Evolutionary conservation across 768 basidiomycete genomes (phyloP).

Genomic region (Lyophyllum shimeji): DNA sequence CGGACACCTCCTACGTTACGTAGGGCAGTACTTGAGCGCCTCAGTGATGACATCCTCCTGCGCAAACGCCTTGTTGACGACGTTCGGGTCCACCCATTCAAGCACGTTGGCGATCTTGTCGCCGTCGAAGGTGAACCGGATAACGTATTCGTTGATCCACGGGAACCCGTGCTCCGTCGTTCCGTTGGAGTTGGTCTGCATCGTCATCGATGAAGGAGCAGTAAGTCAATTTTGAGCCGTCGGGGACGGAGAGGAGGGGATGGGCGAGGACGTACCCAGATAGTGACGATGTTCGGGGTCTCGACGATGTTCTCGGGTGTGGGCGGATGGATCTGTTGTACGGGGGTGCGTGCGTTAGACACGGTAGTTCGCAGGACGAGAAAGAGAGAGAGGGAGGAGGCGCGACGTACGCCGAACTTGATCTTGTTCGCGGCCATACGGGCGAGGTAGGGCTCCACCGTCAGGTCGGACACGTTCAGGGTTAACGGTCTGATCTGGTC

Average conservation of each 20-base stretch:
- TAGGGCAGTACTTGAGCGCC: not conserved
- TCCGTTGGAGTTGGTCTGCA: constrained; percentile 6
- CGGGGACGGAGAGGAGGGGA: too few species aligned
- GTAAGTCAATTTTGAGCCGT: too few species aligned
- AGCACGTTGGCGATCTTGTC: constrained; percentile 3
- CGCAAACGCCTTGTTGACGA: not conserved
- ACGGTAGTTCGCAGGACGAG: not conserved
- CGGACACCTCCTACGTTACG: not conserved
- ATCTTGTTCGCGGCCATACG: constrained; percentile 5
- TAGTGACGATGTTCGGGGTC: not conserved
- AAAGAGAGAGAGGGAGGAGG: not conserved
- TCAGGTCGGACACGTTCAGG: not conserved
- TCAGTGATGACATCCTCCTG: constrained; percentile 1
- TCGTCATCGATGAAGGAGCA: too few species aligned
- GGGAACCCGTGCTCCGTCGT: constrained; percentile 5
- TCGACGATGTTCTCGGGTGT: constrained; percentile 1
- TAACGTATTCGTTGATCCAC: constrained; percentile 6
- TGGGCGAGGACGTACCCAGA: constrained; percentile 3
- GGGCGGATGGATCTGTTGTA: not conserved
- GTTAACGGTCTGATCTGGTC: constrained; percentile 6
- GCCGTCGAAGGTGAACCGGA: constrained; percentile 4
- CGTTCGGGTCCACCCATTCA: constrained; percentile 4
- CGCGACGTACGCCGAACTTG: not conserved
- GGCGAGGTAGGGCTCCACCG: not conserved
- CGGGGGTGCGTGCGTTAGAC: not conserved